Percentiles rank a stretch among this genome's conserved stretches.
Conservation (phyloP, 176 grass and related monocot species). For the Bolboschoenus planiculmis region DNA sequence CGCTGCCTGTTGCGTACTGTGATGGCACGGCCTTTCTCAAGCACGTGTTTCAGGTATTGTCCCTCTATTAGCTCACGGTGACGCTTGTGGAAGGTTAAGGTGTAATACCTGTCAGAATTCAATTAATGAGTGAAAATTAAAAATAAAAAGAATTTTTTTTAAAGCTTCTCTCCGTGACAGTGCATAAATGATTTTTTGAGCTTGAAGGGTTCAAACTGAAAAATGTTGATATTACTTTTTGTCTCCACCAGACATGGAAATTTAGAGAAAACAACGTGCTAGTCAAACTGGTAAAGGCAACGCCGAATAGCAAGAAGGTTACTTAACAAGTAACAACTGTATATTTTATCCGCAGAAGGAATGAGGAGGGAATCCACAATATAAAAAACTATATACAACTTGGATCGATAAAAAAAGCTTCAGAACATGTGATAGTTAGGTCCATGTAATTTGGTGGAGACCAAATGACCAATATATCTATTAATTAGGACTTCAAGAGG, state of each 20-base stretch:
- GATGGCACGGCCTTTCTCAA: conserved; percentile 13
- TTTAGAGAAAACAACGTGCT: background rate
- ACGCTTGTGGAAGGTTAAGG: conserved; percentile 23
- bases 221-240: background rate
- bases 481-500: background rate
- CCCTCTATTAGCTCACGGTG: background rate
- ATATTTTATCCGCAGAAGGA: background rate
- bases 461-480: background rate
- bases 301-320: background rate
- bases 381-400: background rate
- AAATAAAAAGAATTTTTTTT: background rate
- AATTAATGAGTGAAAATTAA: background rate
- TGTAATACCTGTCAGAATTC: conserved; percentile 15
- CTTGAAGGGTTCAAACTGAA: background rate
- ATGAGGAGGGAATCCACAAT: background rate
- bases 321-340: background rate
- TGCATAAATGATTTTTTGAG: background rate
- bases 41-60: conserved; percentile 13
- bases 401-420: background rate
- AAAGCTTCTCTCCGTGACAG: background rate
- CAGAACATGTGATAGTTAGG: background rate
- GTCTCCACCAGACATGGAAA: background rate
- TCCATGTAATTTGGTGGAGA: background rate
- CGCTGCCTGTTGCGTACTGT: conserved; percentile 8
- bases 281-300: background rate